These are phyloP conservation scores for apple (Malus domestica) DNA, from an alignment of 306 rosid genomes.

Conservation along the genomic window ASM211411v1 NC_041794.1:32506001-32506500, in stretches of 20 bases:
- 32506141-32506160: not conserved
- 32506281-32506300: not conserved
- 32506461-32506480: too few relatives aligned
- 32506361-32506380: not conserved
- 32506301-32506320: not conserved
- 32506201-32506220: constrained; percentile 10
- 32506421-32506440: too few relatives aligned
- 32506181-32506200: not conserved
- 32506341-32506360: not conserved
- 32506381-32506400: too few relatives aligned
- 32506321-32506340: not conserved
- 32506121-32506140: not conserved
- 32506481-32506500: too few relatives aligned
- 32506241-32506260: constrained; percentile 2
- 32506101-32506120: too few relatives aligned
- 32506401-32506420: too few relatives aligned
- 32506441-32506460: too few relatives aligned
- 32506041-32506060: too few relatives aligned
- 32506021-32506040: too few relatives aligned
- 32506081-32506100: too few relatives aligned
- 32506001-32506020: too few relatives aligned
- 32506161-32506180: not conserved
- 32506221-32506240: constrained; percentile 21
- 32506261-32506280: not conserved
- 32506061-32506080: accelerated